Conservation (phyloP, 192 early-diverging fungal species). For the Coemansia aciculifera region DNA sequence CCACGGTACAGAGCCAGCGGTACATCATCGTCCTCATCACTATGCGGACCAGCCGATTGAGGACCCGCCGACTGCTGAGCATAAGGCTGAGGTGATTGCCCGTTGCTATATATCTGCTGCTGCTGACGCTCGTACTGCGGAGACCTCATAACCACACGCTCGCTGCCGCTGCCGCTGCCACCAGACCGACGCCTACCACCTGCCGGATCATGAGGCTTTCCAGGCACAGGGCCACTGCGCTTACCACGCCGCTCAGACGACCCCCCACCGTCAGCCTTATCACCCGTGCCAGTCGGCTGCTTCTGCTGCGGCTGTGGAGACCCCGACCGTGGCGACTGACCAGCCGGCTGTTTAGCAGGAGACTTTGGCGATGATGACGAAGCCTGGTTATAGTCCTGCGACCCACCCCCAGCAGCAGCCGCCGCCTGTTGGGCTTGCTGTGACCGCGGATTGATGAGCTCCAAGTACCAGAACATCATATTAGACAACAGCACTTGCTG, state of each 20-base stretch:
- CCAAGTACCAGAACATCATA: slow-evolving; percentile 82
- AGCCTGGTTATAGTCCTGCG: slow-evolving; percentile 7
- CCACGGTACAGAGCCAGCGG: slow-evolving; percentile 62
- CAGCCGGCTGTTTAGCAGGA: not conserved
- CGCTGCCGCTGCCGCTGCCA: slow-evolving; percentile 23
- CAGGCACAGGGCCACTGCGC: not conserved
- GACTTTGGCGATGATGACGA: slow-evolving; percentile 7
- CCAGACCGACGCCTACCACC: slow-evolving; percentile 35
- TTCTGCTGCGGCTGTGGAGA: slow-evolving; percentile 13
- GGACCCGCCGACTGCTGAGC: slow-evolving; percentile 4
- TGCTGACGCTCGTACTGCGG: slow-evolving; percentile 57
- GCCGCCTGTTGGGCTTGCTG: slow-evolving; percentile 36
- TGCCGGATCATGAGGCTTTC: slow-evolving; percentile 25
- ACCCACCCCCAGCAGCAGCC: not conserved
- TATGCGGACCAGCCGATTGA: slow-evolving; percentile 22
- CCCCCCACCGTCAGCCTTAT: not conserved
- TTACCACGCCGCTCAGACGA: slow-evolving; percentile 20
- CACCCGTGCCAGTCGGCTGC: not conserved
- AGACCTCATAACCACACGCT: slow-evolving; percentile 47
- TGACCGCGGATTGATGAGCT: slow-evolving; percentile 61
- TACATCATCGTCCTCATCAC: slow-evolving; percentile 66
- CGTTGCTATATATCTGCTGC: slow-evolving; percentile 53
- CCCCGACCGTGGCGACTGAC: not conserved
- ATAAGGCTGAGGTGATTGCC: not conserved
- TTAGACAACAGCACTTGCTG: slow-evolving; percentile 78